Evolutionary conservation across 208 protist species (phyloP).

Genomic region (Acanthamoeba divionensis): DNA sequence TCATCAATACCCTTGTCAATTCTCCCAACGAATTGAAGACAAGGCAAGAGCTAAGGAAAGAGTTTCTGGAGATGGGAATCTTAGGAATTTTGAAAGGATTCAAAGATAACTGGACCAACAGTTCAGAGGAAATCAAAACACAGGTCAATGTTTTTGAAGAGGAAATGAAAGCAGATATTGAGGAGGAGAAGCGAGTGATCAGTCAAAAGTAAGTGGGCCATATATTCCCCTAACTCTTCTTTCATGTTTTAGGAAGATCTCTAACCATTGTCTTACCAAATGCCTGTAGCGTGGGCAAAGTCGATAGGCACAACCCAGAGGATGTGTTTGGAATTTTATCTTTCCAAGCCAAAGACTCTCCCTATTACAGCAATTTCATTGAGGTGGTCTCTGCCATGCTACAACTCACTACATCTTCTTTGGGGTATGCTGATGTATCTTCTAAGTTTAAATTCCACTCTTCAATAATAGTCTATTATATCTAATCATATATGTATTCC

Average conservation of each 20-base stretch:
- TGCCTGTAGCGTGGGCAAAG: not conserved
- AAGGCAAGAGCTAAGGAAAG: not conserved
- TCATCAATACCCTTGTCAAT: slow-evolving; percentile 19
- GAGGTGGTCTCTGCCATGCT: not conserved
- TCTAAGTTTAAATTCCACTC: not conserved
- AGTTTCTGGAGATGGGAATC: not conserved
- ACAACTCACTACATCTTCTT: not conserved
- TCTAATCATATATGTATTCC: not conserved
- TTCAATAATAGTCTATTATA: not conserved
- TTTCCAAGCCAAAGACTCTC: not conserved
- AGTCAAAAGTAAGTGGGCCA: too few species aligned
- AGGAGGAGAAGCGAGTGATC: not conserved
- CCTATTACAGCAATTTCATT: slow-evolving; percentile 17
- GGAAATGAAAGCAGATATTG: slow-evolving; percentile 1
- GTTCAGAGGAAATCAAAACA: slow-evolving; percentile 5
- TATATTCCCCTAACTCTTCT: too few species aligned
- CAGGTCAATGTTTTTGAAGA: slow-evolving; percentile 43
- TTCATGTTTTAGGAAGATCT: too few species aligned
- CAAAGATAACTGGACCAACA: not conserved
- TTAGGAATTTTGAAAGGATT: not conserved
- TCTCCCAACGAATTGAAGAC: not conserved
- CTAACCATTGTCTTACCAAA: not conserved
- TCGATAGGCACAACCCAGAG: slow-evolving; percentile 31
- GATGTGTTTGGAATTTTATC: not conserved
- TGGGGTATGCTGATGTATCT: not conserved